These are phyloP conservation scores for Boletus edulis DNA, from an alignment of 768 basidiomycete species.

Conservation along the genomic window DNA sequence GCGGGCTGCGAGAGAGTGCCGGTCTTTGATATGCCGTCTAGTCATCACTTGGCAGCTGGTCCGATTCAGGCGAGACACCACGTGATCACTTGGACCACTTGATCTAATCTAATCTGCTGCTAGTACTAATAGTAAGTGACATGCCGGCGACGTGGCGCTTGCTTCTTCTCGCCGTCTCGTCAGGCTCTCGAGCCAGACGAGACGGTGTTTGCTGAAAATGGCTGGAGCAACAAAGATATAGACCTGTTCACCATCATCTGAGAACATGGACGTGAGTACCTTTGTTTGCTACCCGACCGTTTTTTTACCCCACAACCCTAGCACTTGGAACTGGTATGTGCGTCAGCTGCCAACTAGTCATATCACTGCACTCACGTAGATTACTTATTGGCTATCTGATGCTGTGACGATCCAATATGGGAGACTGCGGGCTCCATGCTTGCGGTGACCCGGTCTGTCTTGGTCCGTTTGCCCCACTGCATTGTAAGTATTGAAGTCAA, in stretches of 20 bases:
- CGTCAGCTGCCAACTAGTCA: conserved; percentile 48
- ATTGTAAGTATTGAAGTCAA: not conserved
- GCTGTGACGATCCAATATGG: conserved; percentile 24
- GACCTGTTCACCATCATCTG: conserved; percentile 59
- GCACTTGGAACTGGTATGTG: conserved; percentile 63
- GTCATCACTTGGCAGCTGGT: conserved; percentile 8
- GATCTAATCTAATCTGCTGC: conserved; percentile 15
- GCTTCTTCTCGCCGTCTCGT: conserved; percentile 22
- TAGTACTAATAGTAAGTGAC: not conserved
- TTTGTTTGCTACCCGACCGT: not conserved
- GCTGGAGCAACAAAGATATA: conserved; percentile 76
- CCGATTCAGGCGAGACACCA: conserved; percentile 17
- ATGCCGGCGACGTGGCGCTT: not conserved
- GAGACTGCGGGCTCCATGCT: conserved; percentile 69
- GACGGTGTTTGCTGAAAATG: conserved; percentile 49
- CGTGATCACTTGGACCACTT: conserved; percentile 14
- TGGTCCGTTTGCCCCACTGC: conserved; percentile 40
- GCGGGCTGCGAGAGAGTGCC: not conserved
- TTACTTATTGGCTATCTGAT: conserved; percentile 29
- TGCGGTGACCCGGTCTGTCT: conserved; percentile 68
- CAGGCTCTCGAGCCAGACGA: conserved; percentile 54
- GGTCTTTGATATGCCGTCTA: not conserved
- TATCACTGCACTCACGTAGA: conserved; percentile 3
- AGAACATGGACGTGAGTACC: conserved; percentile 59
- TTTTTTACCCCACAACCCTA: not conserved